These are phyloP conservation scores for Malus hybrid DNA, from an alignment of 331 rosid species.

Conservation along the genomic window DNA sequence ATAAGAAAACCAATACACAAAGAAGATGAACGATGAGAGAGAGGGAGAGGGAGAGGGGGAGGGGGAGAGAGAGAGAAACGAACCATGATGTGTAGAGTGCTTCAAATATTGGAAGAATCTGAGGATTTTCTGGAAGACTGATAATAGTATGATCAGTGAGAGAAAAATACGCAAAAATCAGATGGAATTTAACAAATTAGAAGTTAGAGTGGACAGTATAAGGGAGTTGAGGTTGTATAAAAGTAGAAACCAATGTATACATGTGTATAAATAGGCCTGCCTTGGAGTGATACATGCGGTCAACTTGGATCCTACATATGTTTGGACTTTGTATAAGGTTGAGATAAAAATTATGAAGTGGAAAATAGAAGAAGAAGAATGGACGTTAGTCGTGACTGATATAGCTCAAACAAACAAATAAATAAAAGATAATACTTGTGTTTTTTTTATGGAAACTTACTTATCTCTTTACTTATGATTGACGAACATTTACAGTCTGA, in stretches of 20 bases:
- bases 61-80: neutral
- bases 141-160: neutral
- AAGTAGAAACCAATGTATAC: neutral
- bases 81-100: neutral
- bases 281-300: neutral
- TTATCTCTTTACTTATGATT: too few species aligned
- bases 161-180: neutral
- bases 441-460: too few species aligned
- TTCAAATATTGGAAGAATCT: neutral
- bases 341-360: neutral
- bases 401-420: neutral
- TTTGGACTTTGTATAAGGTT: neutral
- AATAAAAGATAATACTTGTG: too few species aligned
- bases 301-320: neutral
- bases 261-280: neutral
- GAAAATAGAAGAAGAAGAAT: neutral
- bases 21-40: neutral
- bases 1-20: neutral
- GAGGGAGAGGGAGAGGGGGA: neutral
- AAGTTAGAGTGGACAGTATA: neutral
- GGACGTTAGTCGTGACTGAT: neutral
- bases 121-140: neutral
- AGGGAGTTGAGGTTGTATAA: neutral
- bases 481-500: too few species aligned
- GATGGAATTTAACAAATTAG: neutral